Evolutionary conservation across 345 rosid genomes (phyloP).

Genomic region (Moricandia moricandioides): DNA sequence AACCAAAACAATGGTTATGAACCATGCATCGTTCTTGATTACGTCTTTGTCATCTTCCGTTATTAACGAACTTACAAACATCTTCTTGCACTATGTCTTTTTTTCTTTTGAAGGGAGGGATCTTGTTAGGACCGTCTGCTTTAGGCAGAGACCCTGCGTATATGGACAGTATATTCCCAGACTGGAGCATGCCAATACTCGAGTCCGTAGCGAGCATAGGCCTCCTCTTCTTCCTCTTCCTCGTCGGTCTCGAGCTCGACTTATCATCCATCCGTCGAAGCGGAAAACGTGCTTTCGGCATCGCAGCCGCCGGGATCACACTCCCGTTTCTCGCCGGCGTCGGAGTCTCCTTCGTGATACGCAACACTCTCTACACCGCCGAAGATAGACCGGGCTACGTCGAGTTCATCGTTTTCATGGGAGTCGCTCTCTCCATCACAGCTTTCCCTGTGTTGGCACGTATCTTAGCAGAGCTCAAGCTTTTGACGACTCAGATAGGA

Average conservation of each 20-base stretch:
- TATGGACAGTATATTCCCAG: slow-evolving; percentile 59
- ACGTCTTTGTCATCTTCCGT: no score
- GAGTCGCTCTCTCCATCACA: slow-evolving; percentile 89
- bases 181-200: slow-evolving; percentile 68
- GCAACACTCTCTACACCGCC: slow-evolving; percentile 42
- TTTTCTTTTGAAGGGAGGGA: slow-evolving; percentile 59
- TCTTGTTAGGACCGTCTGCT: slow-evolving; percentile 78
- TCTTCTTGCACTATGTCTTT: neutral
- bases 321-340: slow-evolving; percentile 67
- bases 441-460: slow-evolving; percentile 94
- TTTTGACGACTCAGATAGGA: slow-evolving; percentile 66
- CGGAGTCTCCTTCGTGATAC: slow-evolving; percentile 61
- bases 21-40: no score
- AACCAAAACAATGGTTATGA: no score
- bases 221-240: slow-evolving; percentile 83
- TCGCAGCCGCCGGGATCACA: slow-evolving; percentile 70
- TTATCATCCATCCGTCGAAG: slow-evolving; percentile 59
- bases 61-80: neutral
- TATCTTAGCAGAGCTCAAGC: slow-evolving; percentile 80
- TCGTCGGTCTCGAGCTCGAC: slow-evolving; percentile 87
- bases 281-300: slow-evolving; percentile 64
- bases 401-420: slow-evolving; percentile 75
- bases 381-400: slow-evolving; percentile 58
- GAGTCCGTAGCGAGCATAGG: slow-evolving; percentile 83
- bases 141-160: slow-evolving; percentile 57